Conservation (phyloP, 2,329 filamentous ascomycete species). For the Cadophora malorum region DNA sequence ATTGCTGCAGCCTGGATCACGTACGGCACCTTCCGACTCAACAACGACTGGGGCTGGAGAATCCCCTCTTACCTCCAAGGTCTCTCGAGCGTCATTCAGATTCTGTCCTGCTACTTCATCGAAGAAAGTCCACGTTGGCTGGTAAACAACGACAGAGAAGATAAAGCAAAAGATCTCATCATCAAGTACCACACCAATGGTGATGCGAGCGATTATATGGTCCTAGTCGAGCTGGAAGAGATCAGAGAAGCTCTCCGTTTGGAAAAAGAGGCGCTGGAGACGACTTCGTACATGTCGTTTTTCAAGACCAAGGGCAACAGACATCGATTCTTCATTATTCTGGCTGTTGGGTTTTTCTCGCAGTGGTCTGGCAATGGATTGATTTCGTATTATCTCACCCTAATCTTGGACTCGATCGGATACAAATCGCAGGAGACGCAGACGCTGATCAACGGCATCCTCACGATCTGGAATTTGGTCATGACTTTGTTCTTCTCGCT, state of each 20-base stretch:
- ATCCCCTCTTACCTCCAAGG: slow-evolving; percentile 36
- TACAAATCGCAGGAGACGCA: slow-evolving; percentile 32
- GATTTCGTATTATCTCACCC: slow-evolving; percentile 36
- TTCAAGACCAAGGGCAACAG: slow-evolving; percentile 37
- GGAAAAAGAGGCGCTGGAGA: slow-evolving; percentile 47
- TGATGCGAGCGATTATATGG: slow-evolving; percentile 53
- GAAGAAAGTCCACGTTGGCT: slow-evolving; percentile 65
- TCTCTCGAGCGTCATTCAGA: slow-evolving; percentile 31
- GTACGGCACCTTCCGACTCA: slow-evolving; percentile 30
- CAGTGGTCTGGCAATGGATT: slow-evolving; percentile 39
- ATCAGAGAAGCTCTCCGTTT: slow-evolving; percentile 33
- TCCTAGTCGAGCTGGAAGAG: slow-evolving; percentile 51
- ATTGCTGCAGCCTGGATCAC: slow-evolving; percentile 53
- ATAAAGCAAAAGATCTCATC: slow-evolving; percentile 59
- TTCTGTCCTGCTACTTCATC: slow-evolving; percentile 27
- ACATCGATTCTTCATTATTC: slow-evolving; percentile 34
- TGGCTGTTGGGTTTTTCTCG: slow-evolving; percentile 31
- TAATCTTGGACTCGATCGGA: slow-evolving; percentile 37
- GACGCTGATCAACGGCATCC: slow-evolving; percentile 36
- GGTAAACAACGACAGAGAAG: slow-evolving; percentile 58
- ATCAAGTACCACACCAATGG: slow-evolving; percentile 62
- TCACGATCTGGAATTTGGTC: slow-evolving; percentile 37
- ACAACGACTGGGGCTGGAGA: slow-evolving; percentile 37
- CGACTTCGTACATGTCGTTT: slow-evolving; percentile 33
- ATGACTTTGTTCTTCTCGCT: slow-evolving; percentile 33